A percentile compares a stretch with the other conserved stretches of the same genome.
These are phyloP conservation scores for Dispira simplex DNA, from an alignment of 192 early-diverging fungal species.

Conservation along the genomic window DNA sequence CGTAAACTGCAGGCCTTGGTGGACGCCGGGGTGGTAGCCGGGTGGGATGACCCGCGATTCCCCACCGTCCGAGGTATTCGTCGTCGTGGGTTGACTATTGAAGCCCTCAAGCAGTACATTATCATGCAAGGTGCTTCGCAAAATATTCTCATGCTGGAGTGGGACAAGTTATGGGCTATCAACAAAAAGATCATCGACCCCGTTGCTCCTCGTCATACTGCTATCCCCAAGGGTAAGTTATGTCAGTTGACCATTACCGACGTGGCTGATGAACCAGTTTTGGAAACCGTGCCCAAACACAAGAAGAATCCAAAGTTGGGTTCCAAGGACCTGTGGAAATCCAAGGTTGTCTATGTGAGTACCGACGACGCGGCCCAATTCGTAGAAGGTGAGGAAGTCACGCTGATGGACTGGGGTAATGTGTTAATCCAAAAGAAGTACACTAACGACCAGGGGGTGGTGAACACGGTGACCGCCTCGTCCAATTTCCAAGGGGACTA, in stretches of 20 bases:
- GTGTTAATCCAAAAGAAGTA: slow-evolving; percentile 68
- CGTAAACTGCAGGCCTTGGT: slow-evolving; percentile 97
- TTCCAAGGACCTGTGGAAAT: slow-evolving; percentile 67
- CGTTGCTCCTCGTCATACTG: slow-evolving; percentile 80
- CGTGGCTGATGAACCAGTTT: slow-evolving; percentile 31
- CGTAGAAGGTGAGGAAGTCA: slow-evolving; percentile 79
- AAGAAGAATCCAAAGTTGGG: slow-evolving; percentile 96
- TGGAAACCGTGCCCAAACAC: slow-evolving; percentile 66
- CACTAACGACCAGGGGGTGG: slow-evolving; percentile 29
- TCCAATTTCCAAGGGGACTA: slow-evolving; percentile 90
- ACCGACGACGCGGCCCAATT: slow-evolving; percentile 75
- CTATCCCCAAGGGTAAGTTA: slow-evolving; percentile 49
- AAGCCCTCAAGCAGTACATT: slow-evolving; percentile 92
- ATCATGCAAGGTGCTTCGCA: slow-evolving; percentile 97
- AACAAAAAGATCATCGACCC: slow-evolving; percentile 98
- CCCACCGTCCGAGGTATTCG: slow-evolving; percentile 81
- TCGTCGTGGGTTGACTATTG: slow-evolving; percentile 94
- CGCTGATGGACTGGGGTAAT: slow-evolving; percentile 99
- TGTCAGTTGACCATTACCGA: slow-evolving; percentile 48
- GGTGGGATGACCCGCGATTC: slow-evolving; percentile 86
- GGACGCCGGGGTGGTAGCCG: slow-evolving; percentile 61
- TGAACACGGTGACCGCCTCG: slow-evolving; percentile 44
- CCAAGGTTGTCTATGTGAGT: slow-evolving; percentile 62
- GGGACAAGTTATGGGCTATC: slow-evolving; percentile 98
- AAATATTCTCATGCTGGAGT: slow-evolving; percentile 82